Evolutionary conservation across 2,329 filamentous ascomycete species (phyloP).

Genomic region (Corinectria fuckeliana): DNA sequence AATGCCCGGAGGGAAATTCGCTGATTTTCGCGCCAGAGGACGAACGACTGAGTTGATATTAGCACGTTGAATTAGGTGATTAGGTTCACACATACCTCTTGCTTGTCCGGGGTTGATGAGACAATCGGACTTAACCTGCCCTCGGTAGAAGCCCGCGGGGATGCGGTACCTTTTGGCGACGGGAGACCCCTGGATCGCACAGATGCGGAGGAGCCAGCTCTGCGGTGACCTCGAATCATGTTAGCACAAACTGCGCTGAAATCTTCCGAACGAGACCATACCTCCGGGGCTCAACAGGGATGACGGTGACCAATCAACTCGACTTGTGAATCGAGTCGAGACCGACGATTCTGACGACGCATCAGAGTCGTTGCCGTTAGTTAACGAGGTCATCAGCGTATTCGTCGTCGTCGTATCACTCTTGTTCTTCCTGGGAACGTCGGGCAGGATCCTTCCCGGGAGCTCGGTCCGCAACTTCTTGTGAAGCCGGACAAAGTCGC

Average conservation of each 20-base stretch:
- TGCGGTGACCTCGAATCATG: slow-evolving; percentile 31
- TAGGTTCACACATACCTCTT: slow-evolving; percentile 33
- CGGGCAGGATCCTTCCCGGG: slow-evolving; percentile 86
- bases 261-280: not conserved
- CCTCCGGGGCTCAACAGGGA: slow-evolving; percentile 41
- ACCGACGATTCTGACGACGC: slow-evolving; percentile 80
- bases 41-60: slow-evolving; percentile 55
- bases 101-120: slow-evolving; percentile 30
- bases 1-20: slow-evolving; percentile 91
- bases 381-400: slow-evolving; percentile 60
- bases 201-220: slow-evolving; percentile 39
- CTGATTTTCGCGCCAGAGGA: slow-evolving; percentile 86
- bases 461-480: slow-evolving; percentile 82
- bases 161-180: slow-evolving; percentile 36
- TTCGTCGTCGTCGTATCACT: slow-evolving; percentile 73
- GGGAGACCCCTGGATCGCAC: slow-evolving; percentile 40
- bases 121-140: slow-evolving; percentile 38
- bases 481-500: slow-evolving; percentile 83
- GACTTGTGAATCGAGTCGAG: slow-evolving; percentile 69
- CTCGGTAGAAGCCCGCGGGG: slow-evolving; percentile 43
- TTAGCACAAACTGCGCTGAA: slow-evolving; percentile 12
- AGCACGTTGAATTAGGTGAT: slow-evolving; percentile 20
- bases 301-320: slow-evolving; percentile 22
- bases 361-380: slow-evolving; percentile 72
- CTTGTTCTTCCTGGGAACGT: slow-evolving; percentile 92